These are phyloP conservation scores for Fusarium secorum DNA, from an alignment of 2,329 filamentous ascomycete genomes.

Conservation along the genomic window DNA sequence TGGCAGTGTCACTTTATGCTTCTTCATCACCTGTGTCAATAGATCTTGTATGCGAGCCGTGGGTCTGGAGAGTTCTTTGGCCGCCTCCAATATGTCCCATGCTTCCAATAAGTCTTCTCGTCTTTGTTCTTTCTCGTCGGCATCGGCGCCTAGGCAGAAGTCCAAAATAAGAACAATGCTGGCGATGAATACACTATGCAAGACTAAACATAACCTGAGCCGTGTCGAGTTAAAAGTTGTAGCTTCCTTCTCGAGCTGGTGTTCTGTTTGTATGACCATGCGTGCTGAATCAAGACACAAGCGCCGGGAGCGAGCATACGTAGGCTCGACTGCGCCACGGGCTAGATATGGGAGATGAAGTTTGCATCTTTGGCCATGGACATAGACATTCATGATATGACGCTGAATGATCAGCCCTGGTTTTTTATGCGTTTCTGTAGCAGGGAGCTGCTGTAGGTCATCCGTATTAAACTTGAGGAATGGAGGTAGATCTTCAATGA, in stretches of 20 bases:
- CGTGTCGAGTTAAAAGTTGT: slow-evolving; percentile 41
- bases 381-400: slow-evolving; percentile 45
- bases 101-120: slow-evolving; percentile 42
- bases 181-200: slow-evolving; percentile 48
- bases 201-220: slow-evolving; percentile 42
- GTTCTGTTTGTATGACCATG: slow-evolving; percentile 44
- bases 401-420: slow-evolving; percentile 44
- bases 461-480: slow-evolving; percentile 41
- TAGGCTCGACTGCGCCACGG: slow-evolving; percentile 46
- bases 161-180: slow-evolving; percentile 47
- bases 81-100: slow-evolving; percentile 47
- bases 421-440: slow-evolving; percentile 33
- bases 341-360: slow-evolving; percentile 48
- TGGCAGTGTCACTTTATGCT: slow-evolving; percentile 41
- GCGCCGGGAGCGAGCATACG: slow-evolving; percentile 44
- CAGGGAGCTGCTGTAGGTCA: slow-evolving; percentile 30
- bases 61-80: slow-evolving; percentile 42
- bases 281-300: slow-evolving; percentile 46
- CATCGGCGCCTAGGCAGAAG: slow-evolving; percentile 41
- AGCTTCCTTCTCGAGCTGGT: slow-evolving; percentile 40
- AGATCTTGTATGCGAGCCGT: slow-evolving; percentile 45
- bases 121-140: slow-evolving; percentile 35
- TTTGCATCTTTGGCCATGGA: slow-evolving; percentile 48
- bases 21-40: slow-evolving; percentile 44
- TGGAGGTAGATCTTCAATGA: slow-evolving; percentile 41